Evolutionary conservation across 768 basidiomycete species (phyloP).

Genomic region (Chlorophyllum brunneum): DNA sequence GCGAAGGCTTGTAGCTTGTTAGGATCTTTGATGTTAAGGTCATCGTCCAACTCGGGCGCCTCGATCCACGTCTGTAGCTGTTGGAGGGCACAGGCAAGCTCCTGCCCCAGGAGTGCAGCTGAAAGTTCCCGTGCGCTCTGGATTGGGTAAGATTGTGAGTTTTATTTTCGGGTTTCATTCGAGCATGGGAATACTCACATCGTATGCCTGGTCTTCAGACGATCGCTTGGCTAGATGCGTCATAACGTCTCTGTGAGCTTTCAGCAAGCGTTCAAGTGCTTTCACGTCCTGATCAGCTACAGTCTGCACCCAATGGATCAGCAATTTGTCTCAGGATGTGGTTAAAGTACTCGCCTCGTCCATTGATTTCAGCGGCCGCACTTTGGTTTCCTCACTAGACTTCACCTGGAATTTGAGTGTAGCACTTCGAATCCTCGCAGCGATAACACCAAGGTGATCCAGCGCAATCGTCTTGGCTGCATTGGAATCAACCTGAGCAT

Average conservation of each 20-base stretch:
- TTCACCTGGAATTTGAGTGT: constrained; percentile 41
- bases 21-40: constrained; percentile 38
- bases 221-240: constrained; percentile 67
- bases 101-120: constrained; percentile 77
- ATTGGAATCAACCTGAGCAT: constrained; percentile 65
- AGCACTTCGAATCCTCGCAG: constrained; percentile 69
- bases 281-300: constrained; percentile 45
- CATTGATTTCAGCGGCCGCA: constrained; percentile 47
- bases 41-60: constrained; percentile 40
- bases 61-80: constrained; percentile 50
- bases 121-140: constrained; percentile 85
- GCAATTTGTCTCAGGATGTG: neutral
- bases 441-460: constrained; percentile 93
- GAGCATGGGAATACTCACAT: constrained; percentile 43
- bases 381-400: constrained; percentile 26
- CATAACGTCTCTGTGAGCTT: constrained; percentile 61
- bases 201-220: constrained; percentile 76
- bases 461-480: constrained; percentile 86
- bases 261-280: constrained; percentile 55
- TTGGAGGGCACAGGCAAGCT: constrained; percentile 68
- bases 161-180: neutral
- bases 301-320: constrained; percentile 35
- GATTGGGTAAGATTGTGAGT: constrained; percentile 1
- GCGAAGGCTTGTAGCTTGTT: constrained; percentile 46
- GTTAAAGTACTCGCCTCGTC: constrained; percentile 56